A percentile compares a stretch with the other conserved stretches of the same genome.
phyloP scores from a whole-genome alignment of 345 rosid species.

The Populus pruinosa region DNA sequence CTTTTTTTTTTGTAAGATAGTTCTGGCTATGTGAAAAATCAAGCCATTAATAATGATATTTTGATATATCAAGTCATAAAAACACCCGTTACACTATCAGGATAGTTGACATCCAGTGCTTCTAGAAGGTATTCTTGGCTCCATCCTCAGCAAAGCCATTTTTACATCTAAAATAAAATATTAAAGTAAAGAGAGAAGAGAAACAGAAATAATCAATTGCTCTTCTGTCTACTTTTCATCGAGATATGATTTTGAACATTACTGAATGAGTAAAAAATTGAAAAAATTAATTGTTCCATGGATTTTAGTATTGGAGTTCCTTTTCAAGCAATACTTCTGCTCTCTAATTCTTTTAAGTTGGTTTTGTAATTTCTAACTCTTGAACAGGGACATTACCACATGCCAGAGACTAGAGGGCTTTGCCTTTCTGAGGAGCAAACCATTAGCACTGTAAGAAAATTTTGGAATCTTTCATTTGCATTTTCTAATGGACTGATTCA shows the following conservation, averaged over 20 bases:
- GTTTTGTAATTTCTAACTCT: constrained; percentile 10
- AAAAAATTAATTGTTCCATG: not conserved
- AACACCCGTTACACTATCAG: not conserved
- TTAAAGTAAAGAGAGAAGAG: not conserved
- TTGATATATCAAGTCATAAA: not conserved
- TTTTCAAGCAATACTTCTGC: not conserved
- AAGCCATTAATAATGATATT: not conserved
- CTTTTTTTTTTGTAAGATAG: not conserved
- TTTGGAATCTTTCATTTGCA: constrained; percentile 1
- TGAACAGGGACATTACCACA: constrained; percentile 89
- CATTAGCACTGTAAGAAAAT: constrained; percentile 59
- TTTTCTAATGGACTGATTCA: constrained; percentile 5
- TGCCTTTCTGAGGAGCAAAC: constrained; percentile 98
- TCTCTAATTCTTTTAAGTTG: constrained; percentile 2
- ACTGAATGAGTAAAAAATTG: not conserved
- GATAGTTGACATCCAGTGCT: not conserved
- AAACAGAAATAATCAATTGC: not conserved
- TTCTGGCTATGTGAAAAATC: not conserved
- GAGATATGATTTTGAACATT: not conserved
- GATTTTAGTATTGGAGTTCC: not conserved
- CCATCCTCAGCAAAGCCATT: not conserved
- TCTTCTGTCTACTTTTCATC: not conserved
- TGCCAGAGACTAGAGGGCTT: constrained; percentile 99
- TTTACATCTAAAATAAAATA: not conserved
- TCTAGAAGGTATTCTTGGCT: not conserved